A percentile compares a stretch with the other conserved stretches of the same genome.
phyloP scores from a whole-genome alignment of 805 yeast species.

The Hanseniaspora occidentalis region DNA sequence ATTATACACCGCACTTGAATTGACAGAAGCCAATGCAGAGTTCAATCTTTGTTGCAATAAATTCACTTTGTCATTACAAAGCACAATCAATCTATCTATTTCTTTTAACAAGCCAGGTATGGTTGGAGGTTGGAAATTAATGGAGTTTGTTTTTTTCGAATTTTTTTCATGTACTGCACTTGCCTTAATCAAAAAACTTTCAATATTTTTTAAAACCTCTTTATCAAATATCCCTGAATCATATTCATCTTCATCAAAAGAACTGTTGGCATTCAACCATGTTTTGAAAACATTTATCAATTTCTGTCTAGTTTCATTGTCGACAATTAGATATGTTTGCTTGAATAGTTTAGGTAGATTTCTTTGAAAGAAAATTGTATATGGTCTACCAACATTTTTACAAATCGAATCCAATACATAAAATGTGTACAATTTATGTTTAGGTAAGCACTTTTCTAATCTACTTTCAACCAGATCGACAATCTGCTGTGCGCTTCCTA shows the following conservation, averaged over 20 bases:
- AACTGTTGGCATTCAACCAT: slow-evolving; percentile 46
- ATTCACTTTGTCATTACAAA: slow-evolving; percentile 9
- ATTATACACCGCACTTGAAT: neutral
- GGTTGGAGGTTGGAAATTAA: slow-evolving; percentile 18
- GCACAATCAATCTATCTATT: slow-evolving; percentile 23
- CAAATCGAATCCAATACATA: slow-evolving; percentile 85
- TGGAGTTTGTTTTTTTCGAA: slow-evolving; percentile 4
- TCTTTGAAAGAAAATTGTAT: slow-evolving; percentile 67
- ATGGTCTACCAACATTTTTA: slow-evolving; percentile 84
- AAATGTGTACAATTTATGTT: slow-evolving; percentile 70
- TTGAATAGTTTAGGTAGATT: slow-evolving; percentile 48
- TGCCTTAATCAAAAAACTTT: slow-evolving; percentile 54
- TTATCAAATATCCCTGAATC: slow-evolving; percentile 53
- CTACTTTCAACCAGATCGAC: slow-evolving; percentile 64
- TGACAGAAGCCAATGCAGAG: neutral
- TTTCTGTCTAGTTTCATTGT: slow-evolving; percentile 60
- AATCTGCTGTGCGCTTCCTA: slow-evolving; percentile 63
- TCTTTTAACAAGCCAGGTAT: slow-evolving; percentile 22
- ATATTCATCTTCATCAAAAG: slow-evolving; percentile 1
- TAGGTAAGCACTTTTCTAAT: slow-evolving; percentile 66
- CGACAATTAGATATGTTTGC: slow-evolving; percentile 65
- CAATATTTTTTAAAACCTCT: slow-evolving; percentile 59
- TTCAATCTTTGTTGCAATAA: slow-evolving; percentile 5
- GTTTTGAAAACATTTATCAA: slow-evolving; percentile 71
- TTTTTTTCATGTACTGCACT: slow-evolving; percentile 32